Base-by-base conservation (phyloP, 805 yeast species). In the Schwanniomyces polymorphus region DNA sequence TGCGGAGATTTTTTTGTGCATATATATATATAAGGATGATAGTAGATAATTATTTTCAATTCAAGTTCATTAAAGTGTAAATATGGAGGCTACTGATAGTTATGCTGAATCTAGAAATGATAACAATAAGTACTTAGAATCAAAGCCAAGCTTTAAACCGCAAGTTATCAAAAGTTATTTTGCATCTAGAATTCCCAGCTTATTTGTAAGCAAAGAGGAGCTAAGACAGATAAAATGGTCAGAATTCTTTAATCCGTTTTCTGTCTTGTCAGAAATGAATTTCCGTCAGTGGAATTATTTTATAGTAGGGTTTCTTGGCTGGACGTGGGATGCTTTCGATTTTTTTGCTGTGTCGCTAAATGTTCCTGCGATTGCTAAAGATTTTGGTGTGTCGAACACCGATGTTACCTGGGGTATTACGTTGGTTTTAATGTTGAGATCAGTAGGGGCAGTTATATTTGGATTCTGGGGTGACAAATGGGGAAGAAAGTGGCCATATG, bases 281-380 rank as follows among this genome's bases (percentile, higher is more conserved):
- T 62, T 72, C 46, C 71, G 63, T 49, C 85, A 84, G 56, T 83
- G 88, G 87, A 65, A 74, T 39, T 79, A 74, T 63, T 80, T 81
- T 56, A 33, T 65, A 16, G 64, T 79, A 38, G 87, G 85, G 0
- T 80, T 80, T 52, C 56, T 65, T 44, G 81, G 80, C 17, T 83
- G 88, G 88, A 72, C 85, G 2, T 79, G 82, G 79, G 88, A 82
- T 65, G 82, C 87, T 3, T 75, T 82, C 57, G 88, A 82, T 63
- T 83, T 79, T 59, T 83, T 84, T 54, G 70, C 80, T 9, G 81
- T 80, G 11, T 78, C 84, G 7, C 63, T 82, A 31, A 80, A 80
- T 55, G 80, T 76, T 7, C 33, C 75, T 0, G 63, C 56, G 11
- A 67, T 83, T 47, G 85, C 87, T 12, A 43, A 58, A 6, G 68